Evolutionary conservation across 2,329 filamentous ascomycete species (phyloP).

Genomic region (Cordyceps fumosorosea): DNA sequence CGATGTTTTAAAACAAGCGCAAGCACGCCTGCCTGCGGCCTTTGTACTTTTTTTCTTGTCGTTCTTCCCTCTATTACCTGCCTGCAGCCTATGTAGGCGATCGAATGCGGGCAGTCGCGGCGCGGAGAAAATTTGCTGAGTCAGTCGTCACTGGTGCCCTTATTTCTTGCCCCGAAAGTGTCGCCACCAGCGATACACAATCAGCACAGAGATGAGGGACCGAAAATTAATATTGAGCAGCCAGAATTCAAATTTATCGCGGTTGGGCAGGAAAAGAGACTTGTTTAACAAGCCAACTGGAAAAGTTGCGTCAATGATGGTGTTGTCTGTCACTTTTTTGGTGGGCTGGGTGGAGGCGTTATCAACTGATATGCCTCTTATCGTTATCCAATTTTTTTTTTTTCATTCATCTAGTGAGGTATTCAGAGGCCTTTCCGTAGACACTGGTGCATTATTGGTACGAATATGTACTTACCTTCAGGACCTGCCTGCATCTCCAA

Average conservation of each 20-base stretch:
- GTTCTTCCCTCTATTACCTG: neutral
- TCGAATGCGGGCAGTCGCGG: constrained; percentile 22
- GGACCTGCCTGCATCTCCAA: neutral
- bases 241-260: constrained; percentile 18
- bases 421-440: too few relatives aligned
- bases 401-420: neutral
- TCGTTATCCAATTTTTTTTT: constrained; percentile 10
- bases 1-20: neutral
- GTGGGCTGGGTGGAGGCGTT: constrained; percentile 11
- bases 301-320: neutral
- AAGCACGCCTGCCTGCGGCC: neutral
- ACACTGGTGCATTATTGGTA: too few relatives aligned
- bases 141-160: constrained; percentile 32
- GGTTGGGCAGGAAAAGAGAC: neutral
- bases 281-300: neutral
- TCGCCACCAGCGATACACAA: constrained; percentile 34
- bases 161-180: constrained; percentile 34
- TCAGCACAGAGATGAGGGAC: constrained; percentile 19
- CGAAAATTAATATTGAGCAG: constrained; percentile 18
- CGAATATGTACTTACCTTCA: too few relatives aligned
- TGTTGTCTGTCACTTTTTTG: constrained; percentile 1
- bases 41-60: neutral
- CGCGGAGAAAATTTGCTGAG: constrained; percentile 37
- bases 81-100: neutral
- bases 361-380: constrained; percentile 4